Percentiles rank a stretch among this genome's conserved stretches.
phyloP scores from a whole-genome alignment of 805 yeast genomes.

The Sugiyamaella marilandica region DNA sequence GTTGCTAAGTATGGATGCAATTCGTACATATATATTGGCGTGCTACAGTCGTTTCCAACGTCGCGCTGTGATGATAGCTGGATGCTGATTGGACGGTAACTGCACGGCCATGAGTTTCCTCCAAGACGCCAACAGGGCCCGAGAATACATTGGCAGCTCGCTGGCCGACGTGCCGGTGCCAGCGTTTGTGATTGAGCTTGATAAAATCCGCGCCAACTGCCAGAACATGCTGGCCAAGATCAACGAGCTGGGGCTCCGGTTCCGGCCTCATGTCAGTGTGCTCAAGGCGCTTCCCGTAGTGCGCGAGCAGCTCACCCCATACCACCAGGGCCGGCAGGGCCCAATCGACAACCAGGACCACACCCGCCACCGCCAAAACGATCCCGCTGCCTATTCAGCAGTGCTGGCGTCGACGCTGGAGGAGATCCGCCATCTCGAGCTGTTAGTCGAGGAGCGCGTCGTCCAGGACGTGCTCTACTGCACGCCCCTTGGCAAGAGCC shows the following conservation, averaged over 20 bases:
- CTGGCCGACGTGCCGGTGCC: constrained; percentile 15
- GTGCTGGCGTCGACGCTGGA: constrained; percentile 63
- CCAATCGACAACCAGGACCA: neutral
- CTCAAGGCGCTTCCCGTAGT: constrained; percentile 64
- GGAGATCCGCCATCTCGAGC: constrained; percentile 54
- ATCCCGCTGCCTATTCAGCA: neutral
- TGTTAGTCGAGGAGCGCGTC: constrained; percentile 37
- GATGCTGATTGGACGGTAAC: too few relatives aligned
- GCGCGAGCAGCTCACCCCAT: constrained; percentile 42
- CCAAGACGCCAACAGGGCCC: constrained; percentile 15
- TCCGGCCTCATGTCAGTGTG: constrained; percentile 71
- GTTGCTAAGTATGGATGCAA: too few relatives aligned
- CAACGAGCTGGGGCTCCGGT: constrained; percentile 1
- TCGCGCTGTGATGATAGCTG: too few relatives aligned
- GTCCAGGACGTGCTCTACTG: constrained; percentile 51
- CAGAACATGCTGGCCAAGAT: constrained; percentile 9
- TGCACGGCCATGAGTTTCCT: constrained; percentile 14
- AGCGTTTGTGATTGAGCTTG: constrained; percentile 14
- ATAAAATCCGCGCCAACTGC: constrained; percentile 12
- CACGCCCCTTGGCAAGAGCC: constrained; percentile 51
- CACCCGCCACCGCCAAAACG: constrained; percentile 7
- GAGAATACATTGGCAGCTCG: constrained; percentile 14
- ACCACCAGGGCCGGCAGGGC: too few relatives aligned
- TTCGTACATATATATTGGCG: too few relatives aligned
- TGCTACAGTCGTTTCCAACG: too few relatives aligned